phyloP scores from a whole-genome alignment of 148 eudicot genomes.

The Gaultheria prostrata region DNA sequence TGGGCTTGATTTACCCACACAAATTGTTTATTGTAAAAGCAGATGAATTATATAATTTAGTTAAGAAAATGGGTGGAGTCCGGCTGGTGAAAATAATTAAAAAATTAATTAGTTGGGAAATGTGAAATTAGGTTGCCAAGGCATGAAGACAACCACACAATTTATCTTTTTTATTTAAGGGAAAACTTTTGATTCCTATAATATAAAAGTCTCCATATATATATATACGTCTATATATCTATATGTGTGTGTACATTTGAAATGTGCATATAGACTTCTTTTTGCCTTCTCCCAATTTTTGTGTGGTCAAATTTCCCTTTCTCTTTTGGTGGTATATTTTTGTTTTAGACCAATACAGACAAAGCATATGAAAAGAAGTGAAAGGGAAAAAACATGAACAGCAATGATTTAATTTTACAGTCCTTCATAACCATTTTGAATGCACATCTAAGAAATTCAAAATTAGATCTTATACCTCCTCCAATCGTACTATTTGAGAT shows the following conservation, averaged over 20 bases:
- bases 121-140: conserved; percentile 99
- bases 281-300: background rate
- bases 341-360: background rate
- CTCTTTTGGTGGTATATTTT: conserved; percentile 7
- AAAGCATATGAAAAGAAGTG: conserved; percentile 9
- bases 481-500: background rate
- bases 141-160: conserved; percentile 60
- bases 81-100: conserved; percentile 34
- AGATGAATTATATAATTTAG: conserved; percentile 64
- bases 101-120: conserved; percentile 58
- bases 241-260: background rate
- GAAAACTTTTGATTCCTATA: background rate
- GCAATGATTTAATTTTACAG: background rate
- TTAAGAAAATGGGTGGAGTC: conserved; percentile 75
- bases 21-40: conserved; percentile 42
- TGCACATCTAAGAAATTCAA: background rate
- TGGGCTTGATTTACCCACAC: conserved; percentile 30
- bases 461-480: background rate
- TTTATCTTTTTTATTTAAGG: conserved; percentile 3
- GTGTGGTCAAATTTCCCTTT: background rate
- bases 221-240: background rate
- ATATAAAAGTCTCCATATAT: background rate
- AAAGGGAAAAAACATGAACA: background rate
- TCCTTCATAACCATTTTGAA: background rate
- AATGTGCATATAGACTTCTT: background rate